A percentile compares a stretch with the other conserved stretches of the same genome.
phyloP scores from a whole-genome alignment of 2,329 filamentous ascomycete species.

The Exophiala calicioides region DNA sequence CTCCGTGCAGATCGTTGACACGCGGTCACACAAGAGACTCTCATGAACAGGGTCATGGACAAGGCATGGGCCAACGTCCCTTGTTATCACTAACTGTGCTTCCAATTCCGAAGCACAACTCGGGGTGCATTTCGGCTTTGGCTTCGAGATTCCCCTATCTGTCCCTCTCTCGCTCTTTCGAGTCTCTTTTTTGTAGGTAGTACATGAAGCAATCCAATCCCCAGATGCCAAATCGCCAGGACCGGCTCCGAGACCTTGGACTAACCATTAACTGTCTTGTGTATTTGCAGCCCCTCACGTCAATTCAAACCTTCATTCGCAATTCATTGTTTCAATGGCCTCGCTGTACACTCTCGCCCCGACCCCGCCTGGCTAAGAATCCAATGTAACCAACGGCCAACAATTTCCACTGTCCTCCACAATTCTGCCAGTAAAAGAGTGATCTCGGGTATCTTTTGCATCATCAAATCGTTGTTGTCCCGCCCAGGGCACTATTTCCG shows the following conservation, averaged over 20 bases:
- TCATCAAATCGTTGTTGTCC: constrained; percentile 20
- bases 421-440: constrained; percentile 17
- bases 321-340: constrained; percentile 15
- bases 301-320: constrained; percentile 11
- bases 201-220: constrained; percentile 9
- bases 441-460: constrained; percentile 19
- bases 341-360: constrained; percentile 12
- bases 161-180: neutral
- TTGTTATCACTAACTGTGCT: too few species aligned
- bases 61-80: too few species aligned
- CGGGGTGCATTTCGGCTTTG: too few species aligned
- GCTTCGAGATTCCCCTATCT: too few species aligned
- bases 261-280: constrained; percentile 6
- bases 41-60: too few species aligned
- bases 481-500: neutral
- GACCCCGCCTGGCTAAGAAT: constrained; percentile 1
- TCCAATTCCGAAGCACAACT: neutral
- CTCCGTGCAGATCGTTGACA: too few species aligned
- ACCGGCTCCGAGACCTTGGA: neutral
- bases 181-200: neutral
- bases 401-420: constrained; percentile 1
- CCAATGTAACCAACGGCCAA: constrained; percentile 5
- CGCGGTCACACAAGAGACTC: too few species aligned
- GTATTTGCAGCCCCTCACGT: constrained; percentile 8
- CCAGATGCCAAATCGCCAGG: constrained; percentile 10